Evolutionary conservation across 129 eudicot species (phyloP), one percentile per base, ranked within the genome.

Genomic region (Chrysanthemum lavandulifolium): DNA sequence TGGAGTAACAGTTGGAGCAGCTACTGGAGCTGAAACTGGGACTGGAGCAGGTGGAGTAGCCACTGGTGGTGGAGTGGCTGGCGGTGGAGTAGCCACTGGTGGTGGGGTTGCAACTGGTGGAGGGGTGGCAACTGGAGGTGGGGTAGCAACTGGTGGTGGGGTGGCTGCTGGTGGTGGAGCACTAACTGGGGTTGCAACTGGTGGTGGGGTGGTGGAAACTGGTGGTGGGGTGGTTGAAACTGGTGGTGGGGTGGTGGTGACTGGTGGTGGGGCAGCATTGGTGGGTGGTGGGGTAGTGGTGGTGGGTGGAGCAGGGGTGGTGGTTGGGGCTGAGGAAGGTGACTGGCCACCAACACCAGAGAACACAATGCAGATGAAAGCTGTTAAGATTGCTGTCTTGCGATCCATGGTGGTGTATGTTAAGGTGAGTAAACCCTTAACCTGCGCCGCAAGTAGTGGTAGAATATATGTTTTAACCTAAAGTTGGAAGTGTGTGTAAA

Each of bases 271-370:
- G 82, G 15, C 6, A 81, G 84, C 0, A 81, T 80, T 27, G 77
- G 69, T 65, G 29, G 87, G 84, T 2, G 91, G 23, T 0, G 83
- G 49, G 50, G 73, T 58, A 6, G 83, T 33, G 47, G 89, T 75
- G 53, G 92, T 65, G 53, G 75, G 79, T 10, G 87, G 84, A 4
- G 91, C 36, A 1, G 83, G 49, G 59, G 73, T 58, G 18, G 83
- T 33, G 47, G 89, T 75, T 36, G 92, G 97, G 5, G 97, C 77
- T 15, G 79, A 69, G 15, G 95, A 68, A 29, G 97, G 97, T 12
- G 97, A 79, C 75, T 92, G 97, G 16, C 85, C 96, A n/a, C 76
- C 76, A 63, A 86, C 93, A 45, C 75, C 69, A 55, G 96, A 86
- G 73, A 83, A 21, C 79, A 73, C 72, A 84, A 92, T 84, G 97